Conservation (phyloP, 2,329 filamentous ascomycete species). For the Xylaria digitata region DNA sequence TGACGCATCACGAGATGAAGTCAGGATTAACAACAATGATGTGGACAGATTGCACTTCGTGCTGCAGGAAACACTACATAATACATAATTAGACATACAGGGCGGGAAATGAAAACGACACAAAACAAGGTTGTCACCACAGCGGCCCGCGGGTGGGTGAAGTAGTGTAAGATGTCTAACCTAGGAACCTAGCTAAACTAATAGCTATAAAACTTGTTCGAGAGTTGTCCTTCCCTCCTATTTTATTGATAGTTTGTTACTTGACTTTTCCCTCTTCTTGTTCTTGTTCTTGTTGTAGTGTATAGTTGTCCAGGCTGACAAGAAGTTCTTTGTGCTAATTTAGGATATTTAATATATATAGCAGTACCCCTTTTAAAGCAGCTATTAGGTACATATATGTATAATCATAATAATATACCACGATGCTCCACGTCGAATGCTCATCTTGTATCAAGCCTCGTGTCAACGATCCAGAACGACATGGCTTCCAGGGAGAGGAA, state of each 20-base stretch:
- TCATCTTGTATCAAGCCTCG: constrained; percentile 27
- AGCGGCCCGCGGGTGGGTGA: too few species aligned
- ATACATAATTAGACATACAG: background rate
- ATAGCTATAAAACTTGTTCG: background rate
- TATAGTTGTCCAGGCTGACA: background rate
- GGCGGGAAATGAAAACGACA: constrained; percentile 15
- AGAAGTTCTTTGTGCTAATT: background rate
- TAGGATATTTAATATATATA: too few species aligned
- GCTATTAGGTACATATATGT: too few species aligned
- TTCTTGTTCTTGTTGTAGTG: too few species aligned
- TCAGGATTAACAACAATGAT: background rate
- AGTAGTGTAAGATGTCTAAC: background rate
- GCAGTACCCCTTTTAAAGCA: too few species aligned
- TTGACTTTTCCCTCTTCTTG: too few species aligned
- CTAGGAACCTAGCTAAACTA: background rate
- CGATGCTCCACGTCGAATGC: constrained; percentile 16
- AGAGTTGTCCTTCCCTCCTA: too few species aligned
- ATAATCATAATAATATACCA: too few species aligned
- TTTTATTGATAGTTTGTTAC: too few species aligned
- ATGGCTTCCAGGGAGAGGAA: constrained; percentile 24
- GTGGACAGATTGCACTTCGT: constrained; percentile 32
- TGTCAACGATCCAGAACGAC: constrained; percentile 24
- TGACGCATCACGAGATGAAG: constrained; percentile 2
- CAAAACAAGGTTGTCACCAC: background rate
- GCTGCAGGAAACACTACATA: background rate